These are phyloP conservation scores for Microdochium bolleyi DNA, from an alignment of 2,329 filamentous ascomycete genomes.

Conservation along the genomic window DNA sequence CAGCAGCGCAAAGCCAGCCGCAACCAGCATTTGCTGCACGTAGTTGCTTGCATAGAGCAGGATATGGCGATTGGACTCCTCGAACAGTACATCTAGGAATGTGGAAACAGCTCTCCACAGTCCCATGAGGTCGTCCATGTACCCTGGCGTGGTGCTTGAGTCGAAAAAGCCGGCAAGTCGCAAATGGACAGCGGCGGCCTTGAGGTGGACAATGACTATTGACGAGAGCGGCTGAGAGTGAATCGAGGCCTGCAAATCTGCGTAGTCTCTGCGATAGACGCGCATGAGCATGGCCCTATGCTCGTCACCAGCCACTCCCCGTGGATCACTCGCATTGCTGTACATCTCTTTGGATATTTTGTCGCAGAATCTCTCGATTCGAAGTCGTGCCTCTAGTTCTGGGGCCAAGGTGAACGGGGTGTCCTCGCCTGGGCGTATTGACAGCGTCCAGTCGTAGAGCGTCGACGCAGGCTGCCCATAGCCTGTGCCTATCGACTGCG, in stretches of 20 bases:
- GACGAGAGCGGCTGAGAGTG: conserved; percentile 50
- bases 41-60: conserved; percentile 66
- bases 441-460: conserved; percentile 68
- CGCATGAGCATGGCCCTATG: conserved; percentile 59
- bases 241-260: conserved; percentile 54
- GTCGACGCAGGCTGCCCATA: conserved; percentile 76
- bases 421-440: conserved; percentile 49
- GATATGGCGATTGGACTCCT: conserved; percentile 47
- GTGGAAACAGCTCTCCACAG: conserved; percentile 64
- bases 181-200: conserved; percentile 67
- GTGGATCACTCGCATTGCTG: conserved; percentile 65
- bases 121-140: conserved; percentile 66
- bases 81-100: conserved; percentile 60
- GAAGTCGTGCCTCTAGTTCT: conserved; percentile 59
- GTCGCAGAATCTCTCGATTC: conserved; percentile 68
- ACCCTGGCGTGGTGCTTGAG: conserved; percentile 61
- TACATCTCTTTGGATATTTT: conserved; percentile 75
- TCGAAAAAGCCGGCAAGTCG: conserved; percentile 77
- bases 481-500: conserved; percentile 74
- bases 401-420: conserved; percentile 49
- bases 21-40: conserved; percentile 80
- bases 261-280: conserved; percentile 57
- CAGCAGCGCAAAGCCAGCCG: conserved; percentile 67
- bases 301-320: conserved; percentile 60
- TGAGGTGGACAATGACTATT: conserved; percentile 58